Base-by-base conservation (phyloP, 2,329 filamentous ascomycete genomes). In the Colletotrichum tabaci region DNA sequence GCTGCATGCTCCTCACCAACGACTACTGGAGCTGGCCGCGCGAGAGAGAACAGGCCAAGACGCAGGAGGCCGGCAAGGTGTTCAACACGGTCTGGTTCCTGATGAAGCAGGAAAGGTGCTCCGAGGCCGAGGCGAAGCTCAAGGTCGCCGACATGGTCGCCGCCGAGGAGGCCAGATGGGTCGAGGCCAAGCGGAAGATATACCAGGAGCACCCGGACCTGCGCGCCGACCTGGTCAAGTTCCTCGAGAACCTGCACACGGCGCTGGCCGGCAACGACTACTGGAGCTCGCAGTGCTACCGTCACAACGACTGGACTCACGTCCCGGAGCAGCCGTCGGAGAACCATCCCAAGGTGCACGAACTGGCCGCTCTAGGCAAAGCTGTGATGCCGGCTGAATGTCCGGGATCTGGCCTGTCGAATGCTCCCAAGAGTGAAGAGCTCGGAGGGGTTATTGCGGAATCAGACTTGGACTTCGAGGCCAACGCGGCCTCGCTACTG, bases 21-120 rank as follows among this genome's bases (percentile, higher is more conserved):
- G 52, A 56, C 52, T 56, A 56, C 30, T 40, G 52, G 52, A 56
- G 52, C 52, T 56, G 30, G 52, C 52, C 52, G 21, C 52, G 52
- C 3, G 30, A 38, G 12, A n/a, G 52, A 40, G 52, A 56, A n/a
- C 52, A 56, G 18, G 52, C 30, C 16, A 40, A 56, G 52, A 38
- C 30, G 3, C 30, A 56, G 38, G 52, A 56, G 30, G 52, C 52
- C 2, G 30, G 52, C 52, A 56, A 56, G 52, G 30, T 56, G 2
- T 56, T 56, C 52, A 56, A 56, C 15, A 56, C 52, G 2, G 52
- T 56, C 15, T 56, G 30, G 52, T 38, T 56, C 35, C 16, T 56
- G 26, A 56, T 56, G 52, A 56, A 56, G n/a, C 30, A 56, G 18
- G 30, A 38, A 23, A 16, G 21, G 4, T 56, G 30, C 52, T 21